Conservation (phyloP, 2,329 filamentous ascomycete species). For the Ophiostoma pallidulum region DNA sequence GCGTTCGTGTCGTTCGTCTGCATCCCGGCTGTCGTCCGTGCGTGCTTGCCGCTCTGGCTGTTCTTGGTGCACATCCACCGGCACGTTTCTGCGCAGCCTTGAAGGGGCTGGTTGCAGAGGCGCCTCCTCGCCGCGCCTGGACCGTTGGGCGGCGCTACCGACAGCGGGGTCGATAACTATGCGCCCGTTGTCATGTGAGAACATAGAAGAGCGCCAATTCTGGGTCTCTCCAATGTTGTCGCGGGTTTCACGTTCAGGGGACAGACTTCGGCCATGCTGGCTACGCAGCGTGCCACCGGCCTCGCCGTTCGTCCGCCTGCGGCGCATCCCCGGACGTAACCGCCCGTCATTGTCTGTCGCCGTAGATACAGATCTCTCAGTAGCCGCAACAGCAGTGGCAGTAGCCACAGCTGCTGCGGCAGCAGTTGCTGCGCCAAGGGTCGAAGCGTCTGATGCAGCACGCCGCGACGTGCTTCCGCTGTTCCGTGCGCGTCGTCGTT, state of each 20-base stretch:
- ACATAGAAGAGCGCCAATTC: neutral
- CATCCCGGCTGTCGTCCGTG: too few relatives aligned
- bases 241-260: neutral
- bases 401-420: neutral
- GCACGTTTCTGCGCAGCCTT: too few relatives aligned
- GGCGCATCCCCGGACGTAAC: neutral
- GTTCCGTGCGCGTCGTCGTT: conserved; percentile 2
- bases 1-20: too few relatives aligned
- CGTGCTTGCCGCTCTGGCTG: too few relatives aligned
- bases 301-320: neutral
- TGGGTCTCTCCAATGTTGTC: neutral
- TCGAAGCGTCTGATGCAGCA: conserved; percentile 3
- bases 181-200: conserved; percentile 6
- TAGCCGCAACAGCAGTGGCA: neutral
- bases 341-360: neutral
- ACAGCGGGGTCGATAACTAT: neutral
- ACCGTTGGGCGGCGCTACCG: too few relatives aligned
- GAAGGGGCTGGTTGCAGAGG: too few relatives aligned
- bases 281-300: neutral
- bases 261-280: neutral
- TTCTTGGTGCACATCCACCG: too few relatives aligned
- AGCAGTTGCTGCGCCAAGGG: neutral
- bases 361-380: too few relatives aligned
- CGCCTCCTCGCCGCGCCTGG: too few relatives aligned
- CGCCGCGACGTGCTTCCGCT: neutral